Base-by-base conservation (phyloP, 2,329 filamentous ascomycete species). In the Coniochaeta ligniaria region DNA sequence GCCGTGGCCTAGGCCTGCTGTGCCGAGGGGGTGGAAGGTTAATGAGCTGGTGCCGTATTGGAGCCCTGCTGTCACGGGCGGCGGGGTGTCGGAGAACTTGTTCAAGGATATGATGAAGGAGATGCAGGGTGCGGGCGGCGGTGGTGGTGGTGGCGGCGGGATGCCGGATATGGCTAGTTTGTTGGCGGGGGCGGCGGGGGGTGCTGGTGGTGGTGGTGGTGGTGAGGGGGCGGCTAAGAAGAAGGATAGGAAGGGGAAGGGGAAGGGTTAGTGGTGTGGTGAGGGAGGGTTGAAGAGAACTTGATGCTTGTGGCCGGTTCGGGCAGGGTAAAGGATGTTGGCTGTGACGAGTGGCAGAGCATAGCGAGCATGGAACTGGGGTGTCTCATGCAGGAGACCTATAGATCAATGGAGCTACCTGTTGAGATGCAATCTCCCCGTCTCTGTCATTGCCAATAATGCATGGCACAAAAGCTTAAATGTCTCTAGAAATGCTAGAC, bases 51-150 rank as follows among this genome's bases (percentile, higher is more conserved):
- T 99, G 66, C 95, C 95, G 24, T 87, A 96, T 65, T 89, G 96
- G 70, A 96, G 90, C 64, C 87, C 93, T 0, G 95, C 92, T 20
- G 83, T 98, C 76, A 95, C 90, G 59, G 95, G 95, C 9, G 95
- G 95, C 12, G 95, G 95, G 38, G 91, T 98, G 12, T 93, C 87
- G 63, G 95, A 99, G 74, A 96, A 98, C 71, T 85, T 97, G 63
- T 87, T 98, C 70, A 92, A 95, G 79, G 93, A 97, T 67, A 96
- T 97, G 82, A 96, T 98, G 93, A 88, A 87, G 70, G 92, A 96
- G 78, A 96, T 98, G 91, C 79, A 81, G 69, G 74, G 74, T 3
- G 76, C 75, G 1, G 80, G 80, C 8, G 65, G 80, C 8, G 65
- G 28, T 5, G 28, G 5, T 9, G 28, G 60, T 6, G 64, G 78